These are phyloP conservation scores for Eustoma russellianum DNA, from an alignment of 257 asterid genomes.

Conservation along the genomic window DNA sequence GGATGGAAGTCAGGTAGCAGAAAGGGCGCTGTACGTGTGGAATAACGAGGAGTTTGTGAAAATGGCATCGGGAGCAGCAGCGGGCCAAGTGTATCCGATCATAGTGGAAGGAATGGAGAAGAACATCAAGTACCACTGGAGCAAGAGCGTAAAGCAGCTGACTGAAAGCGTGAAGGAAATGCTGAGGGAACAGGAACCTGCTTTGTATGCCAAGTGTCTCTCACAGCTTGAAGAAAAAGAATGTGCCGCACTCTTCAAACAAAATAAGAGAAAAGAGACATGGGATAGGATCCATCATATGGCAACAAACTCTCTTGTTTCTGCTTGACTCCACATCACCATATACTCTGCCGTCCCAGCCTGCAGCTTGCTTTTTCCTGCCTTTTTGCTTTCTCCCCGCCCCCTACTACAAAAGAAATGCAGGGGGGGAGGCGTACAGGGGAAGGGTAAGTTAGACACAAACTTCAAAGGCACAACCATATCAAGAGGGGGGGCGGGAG, in stretches of 20 bases:
- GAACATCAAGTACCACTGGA: constrained; percentile 65
- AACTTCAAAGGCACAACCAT: too few relatives aligned
- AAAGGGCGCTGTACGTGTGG: constrained; percentile 74
- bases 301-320: constrained; percentile 25
- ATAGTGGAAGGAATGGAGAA: constrained; percentile 63
- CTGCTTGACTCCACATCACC: background rate
- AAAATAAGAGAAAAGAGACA: constrained; percentile 34
- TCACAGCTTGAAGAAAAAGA: constrained; percentile 30
- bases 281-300: constrained; percentile 58
- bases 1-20: constrained; percentile 48
- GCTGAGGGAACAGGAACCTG: constrained; percentile 61
- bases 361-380: background rate
- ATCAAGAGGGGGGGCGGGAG: too few relatives aligned
- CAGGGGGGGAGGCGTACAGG: too few relatives aligned
- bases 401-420: too few relatives aligned
- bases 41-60: constrained; percentile 76
- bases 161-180: constrained; percentile 63
- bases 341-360: too few relatives aligned
- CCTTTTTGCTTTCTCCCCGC: too few relatives aligned
- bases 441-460: too few relatives aligned
- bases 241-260: constrained; percentile 22
- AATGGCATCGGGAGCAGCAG: constrained; percentile 54
- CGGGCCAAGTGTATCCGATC: constrained; percentile 46
- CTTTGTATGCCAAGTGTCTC: constrained; percentile 45
- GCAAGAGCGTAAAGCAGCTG: constrained; percentile 48